phyloP scores from a whole-genome alignment of 2,329 filamentous ascomycete species.

The Podosphaera fusca region DNA sequence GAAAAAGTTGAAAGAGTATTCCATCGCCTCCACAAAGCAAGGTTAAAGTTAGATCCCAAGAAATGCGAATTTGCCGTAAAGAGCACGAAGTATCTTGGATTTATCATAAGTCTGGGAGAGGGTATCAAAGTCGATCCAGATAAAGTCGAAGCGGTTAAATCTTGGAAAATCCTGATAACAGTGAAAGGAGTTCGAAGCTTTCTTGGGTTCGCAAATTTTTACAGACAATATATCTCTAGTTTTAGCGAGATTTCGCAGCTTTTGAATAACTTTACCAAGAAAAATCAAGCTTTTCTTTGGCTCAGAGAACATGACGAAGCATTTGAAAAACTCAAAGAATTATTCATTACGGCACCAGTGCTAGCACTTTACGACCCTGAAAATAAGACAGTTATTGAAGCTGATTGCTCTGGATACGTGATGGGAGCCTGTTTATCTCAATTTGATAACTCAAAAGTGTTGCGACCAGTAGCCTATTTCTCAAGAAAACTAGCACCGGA shows the following conservation, averaged over 20 bases:
- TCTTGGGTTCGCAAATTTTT: not conserved
- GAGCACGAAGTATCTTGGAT: not conserved
- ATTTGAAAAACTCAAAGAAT: not conserved
- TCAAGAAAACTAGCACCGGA: not conserved
- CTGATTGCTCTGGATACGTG: not conserved
- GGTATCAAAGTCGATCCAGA: not conserved
- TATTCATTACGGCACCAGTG: not conserved
- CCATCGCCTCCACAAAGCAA: not conserved
- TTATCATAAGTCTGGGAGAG: not conserved
- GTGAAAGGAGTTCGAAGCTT: not conserved
- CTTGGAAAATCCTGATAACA: not conserved
- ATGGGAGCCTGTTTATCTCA: not conserved
- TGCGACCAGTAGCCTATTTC: not conserved
- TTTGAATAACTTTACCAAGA: not conserved
- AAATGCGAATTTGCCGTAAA: not conserved
- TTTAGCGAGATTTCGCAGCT: not conserved
- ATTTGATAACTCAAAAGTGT: not conserved
- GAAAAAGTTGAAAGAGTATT: not conserved
- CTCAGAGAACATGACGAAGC: not conserved
- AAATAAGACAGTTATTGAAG: not conserved
- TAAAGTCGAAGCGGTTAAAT: not conserved
- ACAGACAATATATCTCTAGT: not conserved
- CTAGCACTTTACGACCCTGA: not conserved
- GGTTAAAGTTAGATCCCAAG: not conserved
- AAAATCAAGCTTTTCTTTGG: not conserved